Evolutionary conservation across 2,329 filamentous ascomycete species (phyloP).

Genomic region (Aspergillus hiratsukae): DNA sequence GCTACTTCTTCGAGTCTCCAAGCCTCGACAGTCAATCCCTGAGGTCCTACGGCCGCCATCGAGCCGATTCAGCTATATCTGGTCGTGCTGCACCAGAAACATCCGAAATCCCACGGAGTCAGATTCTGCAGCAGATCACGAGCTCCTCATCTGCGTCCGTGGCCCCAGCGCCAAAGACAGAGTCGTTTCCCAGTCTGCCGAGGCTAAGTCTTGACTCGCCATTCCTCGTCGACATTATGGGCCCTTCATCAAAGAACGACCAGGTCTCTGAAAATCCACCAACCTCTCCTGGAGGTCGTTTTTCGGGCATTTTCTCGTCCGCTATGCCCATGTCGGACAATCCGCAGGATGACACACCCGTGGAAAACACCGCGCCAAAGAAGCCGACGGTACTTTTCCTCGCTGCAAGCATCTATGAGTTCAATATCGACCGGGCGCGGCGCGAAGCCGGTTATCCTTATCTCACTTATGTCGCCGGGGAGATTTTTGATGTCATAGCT

Average conservation of each 20-base stretch:
- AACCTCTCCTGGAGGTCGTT: slow-evolving; percentile 48
- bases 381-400: slow-evolving; percentile 73
- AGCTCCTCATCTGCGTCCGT: slow-evolving; percentile 42
- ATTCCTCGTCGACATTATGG: slow-evolving; percentile 39
- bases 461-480: slow-evolving; percentile 88
- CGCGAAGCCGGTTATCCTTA: slow-evolving; percentile 94
- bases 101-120: slow-evolving; percentile 49
- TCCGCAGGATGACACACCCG: slow-evolving; percentile 34
- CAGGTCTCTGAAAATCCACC: slow-evolving; percentile 23
- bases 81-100: slow-evolving; percentile 49
- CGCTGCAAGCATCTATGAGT: slow-evolving; percentile 91
- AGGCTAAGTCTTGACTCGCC: slow-evolving; percentile 44
- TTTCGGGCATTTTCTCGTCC: slow-evolving; percentile 78
- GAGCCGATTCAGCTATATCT: slow-evolving; percentile 54
- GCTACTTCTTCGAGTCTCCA: slow-evolving; percentile 61
- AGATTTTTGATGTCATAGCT: slow-evolving; percentile 90
- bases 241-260: slow-evolving; percentile 24
- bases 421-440: slow-evolving; percentile 90
- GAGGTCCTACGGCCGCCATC: slow-evolving; percentile 40
- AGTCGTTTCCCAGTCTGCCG: slow-evolving; percentile 38
- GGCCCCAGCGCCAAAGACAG: slow-evolving; percentile 13
- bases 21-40: slow-evolving; percentile 35
- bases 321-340: slow-evolving; percentile 75
- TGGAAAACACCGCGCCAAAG: slow-evolving; percentile 38
- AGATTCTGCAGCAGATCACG: slow-evolving; percentile 46